These are phyloP conservation scores for Ogataea salicorniae DNA, from an alignment of 805 yeast species.

Conservation along the genomic window DNA sequence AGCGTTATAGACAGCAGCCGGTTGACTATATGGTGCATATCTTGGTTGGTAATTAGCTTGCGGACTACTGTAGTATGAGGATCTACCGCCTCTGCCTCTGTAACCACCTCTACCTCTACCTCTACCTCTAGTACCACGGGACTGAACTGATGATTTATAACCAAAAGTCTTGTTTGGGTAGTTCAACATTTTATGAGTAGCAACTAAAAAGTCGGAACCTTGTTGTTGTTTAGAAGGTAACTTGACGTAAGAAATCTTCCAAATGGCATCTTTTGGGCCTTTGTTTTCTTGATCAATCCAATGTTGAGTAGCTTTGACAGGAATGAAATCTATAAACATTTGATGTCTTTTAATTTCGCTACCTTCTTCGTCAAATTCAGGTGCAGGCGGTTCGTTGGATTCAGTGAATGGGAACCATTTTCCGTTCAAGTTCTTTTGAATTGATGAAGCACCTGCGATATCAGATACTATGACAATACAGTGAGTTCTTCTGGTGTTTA, in stretches of 20 bases:
- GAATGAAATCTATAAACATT: slow-evolving; percentile 39
- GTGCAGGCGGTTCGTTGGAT: slow-evolving; percentile 12
- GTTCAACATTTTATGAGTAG: slow-evolving; percentile 30
- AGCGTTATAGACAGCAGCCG: neutral
- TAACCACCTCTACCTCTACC: slow-evolving; percentile 14
- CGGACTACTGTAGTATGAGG: slow-evolving; percentile 1
- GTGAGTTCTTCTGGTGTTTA: slow-evolving; percentile 37
- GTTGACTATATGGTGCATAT: neutral
- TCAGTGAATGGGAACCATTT: slow-evolving; percentile 27
- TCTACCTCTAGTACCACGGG: slow-evolving; percentile 8
- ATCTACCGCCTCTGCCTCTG: slow-evolving; percentile 3
- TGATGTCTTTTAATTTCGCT: slow-evolving; percentile 22
- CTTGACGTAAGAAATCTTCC: slow-evolving; percentile 37
- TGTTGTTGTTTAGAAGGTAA: slow-evolving; percentile 29
- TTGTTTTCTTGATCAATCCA: slow-evolving; percentile 44
- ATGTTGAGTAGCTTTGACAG: slow-evolving; percentile 39
- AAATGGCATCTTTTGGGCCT: slow-evolving; percentile 40
- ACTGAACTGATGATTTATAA: slow-evolving; percentile 26
- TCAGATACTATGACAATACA: slow-evolving; percentile 37
- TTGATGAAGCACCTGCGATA: slow-evolving; percentile 35
- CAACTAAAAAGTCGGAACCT: slow-evolving; percentile 25
- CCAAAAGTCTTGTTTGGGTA: slow-evolving; percentile 31
- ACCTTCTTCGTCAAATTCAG: slow-evolving; percentile 18
- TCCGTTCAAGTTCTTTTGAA: slow-evolving; percentile 34
- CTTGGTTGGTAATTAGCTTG: neutral